Base-by-base conservation (phyloP, 2,329 filamentous ascomycete species). In the Penicillium olsonii region DNA sequence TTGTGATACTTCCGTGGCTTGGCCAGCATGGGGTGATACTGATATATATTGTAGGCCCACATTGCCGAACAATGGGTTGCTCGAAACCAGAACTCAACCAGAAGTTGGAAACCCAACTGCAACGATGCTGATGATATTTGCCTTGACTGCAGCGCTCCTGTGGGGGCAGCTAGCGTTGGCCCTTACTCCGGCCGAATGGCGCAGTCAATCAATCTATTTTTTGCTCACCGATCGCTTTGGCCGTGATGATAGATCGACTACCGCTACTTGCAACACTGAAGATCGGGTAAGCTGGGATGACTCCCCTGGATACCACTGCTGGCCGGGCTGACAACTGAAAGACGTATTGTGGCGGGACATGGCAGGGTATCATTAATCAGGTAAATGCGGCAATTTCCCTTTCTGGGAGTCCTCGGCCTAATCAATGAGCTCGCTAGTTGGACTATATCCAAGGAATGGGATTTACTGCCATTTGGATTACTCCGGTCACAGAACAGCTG, bases 361-460 rank as follows among this genome's bases (percentile, higher is more conserved):
- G 74, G 69, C 69, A 71, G 48, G 74, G 75, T 17, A 69, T 78
- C 7, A 71, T 73, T 52, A 71, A 70, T 24, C 70, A 64, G 2
- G 63, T 64, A 52, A 29, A 54, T 79, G 7, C 8, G 17, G 33
- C 15, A 18, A 5, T 34, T n/a, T n/a, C n/a, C n/a, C n/a, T n/a
- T n/a, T n/a, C n/a, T n/a, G n/a, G n/a, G n/a, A n/a, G n/a, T n/a
- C n/a, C n/a, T n/a, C n/a, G 4, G 7, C 12, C 14, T 29, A 26
- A 14, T 31, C 3, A 33, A 12, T 17, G 19, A 4, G 7, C 14
- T 38, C 15, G 2, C 2, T 27, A 78, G 66, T 64, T 79, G 17
- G 76, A 78, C 54, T 79, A 79, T 51, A 78, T 79, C 53, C 69
- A 77, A 50, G 67, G 62, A n/a, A 69, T 77, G 64, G 75, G 76